Base-by-base conservation (phyloP, 1,139 yeast species). In the Citeromyces siamensis region DNA sequence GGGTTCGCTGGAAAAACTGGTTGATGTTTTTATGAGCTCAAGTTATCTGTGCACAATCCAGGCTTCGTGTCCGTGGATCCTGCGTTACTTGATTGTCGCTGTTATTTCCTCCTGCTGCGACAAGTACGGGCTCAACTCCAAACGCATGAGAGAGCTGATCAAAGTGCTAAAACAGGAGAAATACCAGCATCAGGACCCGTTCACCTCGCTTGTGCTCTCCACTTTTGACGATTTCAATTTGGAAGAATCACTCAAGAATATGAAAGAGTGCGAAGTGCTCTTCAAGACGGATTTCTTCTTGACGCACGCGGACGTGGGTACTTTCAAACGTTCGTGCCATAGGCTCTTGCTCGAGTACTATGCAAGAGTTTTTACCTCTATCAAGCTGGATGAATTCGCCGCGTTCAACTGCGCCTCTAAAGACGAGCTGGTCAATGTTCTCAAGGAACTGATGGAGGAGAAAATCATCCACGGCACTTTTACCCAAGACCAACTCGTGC, bases 11-110 rank as follows among this genome's bases (percentile, higher is more conserved):
- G 77, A 71, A 40, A 60, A 62, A 33, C 55, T 75, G 41, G 59
- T 66, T 41, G 81, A 75, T 43, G 51, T 72, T 35, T 71, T 72
- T 53, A 66, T 73, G 51, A 60, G 71, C 20, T 64, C 78, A 3
- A 68, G 76, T 9, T 73, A 73, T 51, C 56, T 75, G 42, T 69
- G 75, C 41, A 68, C 80, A 5, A 72, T 75, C 49, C 81, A 75
- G 56, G 78, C 80, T 20, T 62, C 78, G 10, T 68, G 76, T 48
- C 83, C 82, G 21, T 75, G 82, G 81, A 59, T 75, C 39, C 53
- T 74, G 44, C 67, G 82, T 46, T 75, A 75, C 49, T 53, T 75
- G 41, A 67, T 70, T 23, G 75, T 71, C 20, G 76, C 79, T 14
- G 75, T 74, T 35, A 62, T 75, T 27, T 58, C 61, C 45, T 48